Base-by-base conservation (phyloP, 2,329 filamentous ascomycete species). In the Ophiostoma ips region DNA sequence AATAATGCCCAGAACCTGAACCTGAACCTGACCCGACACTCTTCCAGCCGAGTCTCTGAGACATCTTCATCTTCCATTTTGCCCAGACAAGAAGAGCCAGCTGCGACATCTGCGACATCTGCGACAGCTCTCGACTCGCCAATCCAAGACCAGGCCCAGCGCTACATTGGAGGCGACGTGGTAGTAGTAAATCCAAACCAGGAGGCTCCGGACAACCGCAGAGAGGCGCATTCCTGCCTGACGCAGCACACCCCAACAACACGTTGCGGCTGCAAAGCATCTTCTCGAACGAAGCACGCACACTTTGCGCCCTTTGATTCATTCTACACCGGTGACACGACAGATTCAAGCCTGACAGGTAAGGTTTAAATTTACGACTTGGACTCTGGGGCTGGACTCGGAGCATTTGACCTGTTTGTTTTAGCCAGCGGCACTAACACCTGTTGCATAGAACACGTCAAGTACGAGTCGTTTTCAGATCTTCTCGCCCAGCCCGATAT, bases 1-100 rank as follows among this genome's bases (percentile, higher is more conserved):
- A 50, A 51, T 18, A 55, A 57, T 50, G 30, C 15, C 4, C 44
- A 51, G 13, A 38, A 36, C 28, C 48, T 40, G 44, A 28, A 41
- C 21, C n/a, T n/a, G n/a, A n/a, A n/a, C n/a, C 15, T 30, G 38
- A 30, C 38, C 4, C 24, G 15, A 18, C 40, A 36, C 15, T 16
- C 3, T 30, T 16, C 10, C 51, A 38, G 5, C 31, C 7, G 36
- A 15, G 16, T 19, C 49, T 30, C n/a, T 35, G n/a, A n/a, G n/a
- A n/a, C n/a, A n/a, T n/a, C n/a, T n/a, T n/a, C n/a, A n/a, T n/a
- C n/a, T n/a, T n/a, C n/a, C n/a, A n/a, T n/a, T n/a, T n/a, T n/a
- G n/a, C n/a, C n/a, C n/a, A n/a, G n/a, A n/a, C n/a, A n/a, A n/a
- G n/a, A n/a, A n/a, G n/a, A n/a, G n/a, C n/a, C n/a, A n/a, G n/a